Evolutionary conservation across 495 filamentous ascomycete genomes (phyloP).

Genomic region (Penicillium daleae): DNA sequence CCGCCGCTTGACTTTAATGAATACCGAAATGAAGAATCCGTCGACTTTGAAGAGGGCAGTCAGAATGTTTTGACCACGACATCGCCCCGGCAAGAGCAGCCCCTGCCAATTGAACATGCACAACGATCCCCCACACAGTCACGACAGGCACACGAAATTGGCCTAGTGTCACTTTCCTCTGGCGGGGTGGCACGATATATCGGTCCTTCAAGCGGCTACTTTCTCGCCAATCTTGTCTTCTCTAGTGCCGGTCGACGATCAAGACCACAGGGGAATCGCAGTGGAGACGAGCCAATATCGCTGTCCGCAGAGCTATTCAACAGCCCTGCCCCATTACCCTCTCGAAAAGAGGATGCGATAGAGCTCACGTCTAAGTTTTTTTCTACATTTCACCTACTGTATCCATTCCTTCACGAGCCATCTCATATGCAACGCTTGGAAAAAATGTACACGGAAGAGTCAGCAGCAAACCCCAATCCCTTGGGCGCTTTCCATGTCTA

Average conservation of each 20-base stretch:
- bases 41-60: not conserved
- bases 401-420: slow-evolving; percentile 49
- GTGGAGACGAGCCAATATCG: slow-evolving; percentile 16
- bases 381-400: slow-evolving; percentile 42
- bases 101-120: not conserved
- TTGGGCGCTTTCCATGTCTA: slow-evolving; percentile 43
- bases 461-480: slow-evolving; percentile 16
- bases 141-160: slow-evolving; percentile 44
- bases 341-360: slow-evolving; percentile 37
- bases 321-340: slow-evolving; percentile 39
- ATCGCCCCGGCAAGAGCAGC: slow-evolving; percentile 12
- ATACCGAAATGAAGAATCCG: slow-evolving; percentile 1
- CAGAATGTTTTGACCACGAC: not conserved
- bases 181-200: slow-evolving; percentile 44
- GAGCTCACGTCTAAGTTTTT: slow-evolving; percentile 48
- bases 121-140: slow-evolving; percentile 15
- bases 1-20: slow-evolving; percentile 17
- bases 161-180: slow-evolving; percentile 41
- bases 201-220: slow-evolving; percentile 47
- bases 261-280: slow-evolving; percentile 12
- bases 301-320: slow-evolving; percentile 40
- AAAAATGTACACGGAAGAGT: slow-evolving; percentile 31
- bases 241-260: slow-evolving; percentile 37
- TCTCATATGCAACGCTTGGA: slow-evolving; percentile 41
- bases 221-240: slow-evolving; percentile 48